Percentiles rank a stretch among this genome's conserved stretches.
Evolutionary conservation across 1,284 basidiomycete species (phyloP).

Genomic region (Stygiomarasmius scandens): DNA sequence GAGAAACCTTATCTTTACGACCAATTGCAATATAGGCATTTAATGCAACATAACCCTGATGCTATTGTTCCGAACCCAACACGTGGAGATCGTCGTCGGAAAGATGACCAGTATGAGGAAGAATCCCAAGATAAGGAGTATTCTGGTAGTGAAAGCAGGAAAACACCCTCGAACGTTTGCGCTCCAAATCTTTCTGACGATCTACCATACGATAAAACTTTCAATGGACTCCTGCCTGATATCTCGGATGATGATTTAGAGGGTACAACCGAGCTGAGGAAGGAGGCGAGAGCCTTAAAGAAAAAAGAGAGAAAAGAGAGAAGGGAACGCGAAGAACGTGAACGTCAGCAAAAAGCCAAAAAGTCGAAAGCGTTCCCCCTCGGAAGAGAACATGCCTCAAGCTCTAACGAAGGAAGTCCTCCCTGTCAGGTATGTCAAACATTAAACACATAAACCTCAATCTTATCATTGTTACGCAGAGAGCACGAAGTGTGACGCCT

Average conservation of each 20-base stretch:
- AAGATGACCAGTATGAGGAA: constrained; percentile 30
- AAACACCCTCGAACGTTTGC: too few species aligned
- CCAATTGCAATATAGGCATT: constrained; percentile 46
- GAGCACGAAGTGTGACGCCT: too few species aligned
- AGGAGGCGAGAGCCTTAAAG: neutral
- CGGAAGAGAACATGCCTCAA: too few species aligned
- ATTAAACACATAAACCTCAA: too few species aligned
- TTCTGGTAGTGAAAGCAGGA: neutral
- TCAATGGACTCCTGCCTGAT: neutral
- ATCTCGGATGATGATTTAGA: neutral
- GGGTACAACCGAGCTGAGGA: neutral
- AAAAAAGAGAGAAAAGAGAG: neutral
- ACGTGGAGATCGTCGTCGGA: constrained; percentile 22
- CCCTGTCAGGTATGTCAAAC: too few species aligned
- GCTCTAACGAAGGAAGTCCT: too few species aligned
- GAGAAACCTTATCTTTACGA: constrained; percentile 59
- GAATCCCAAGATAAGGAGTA: constrained; percentile 20
- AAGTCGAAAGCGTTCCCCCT: neutral
- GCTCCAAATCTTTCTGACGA: too few species aligned
- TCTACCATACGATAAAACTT: too few species aligned
- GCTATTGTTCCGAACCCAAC: constrained; percentile 52
- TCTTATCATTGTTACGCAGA: too few species aligned
- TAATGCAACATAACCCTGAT: constrained; percentile 53
- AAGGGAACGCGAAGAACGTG: neutral
- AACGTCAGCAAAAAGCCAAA: neutral